These are phyloP conservation scores for Plantago coronopus DNA, from an alignment of 305 asterid genomes.

Conservation along the genomic window DNA sequence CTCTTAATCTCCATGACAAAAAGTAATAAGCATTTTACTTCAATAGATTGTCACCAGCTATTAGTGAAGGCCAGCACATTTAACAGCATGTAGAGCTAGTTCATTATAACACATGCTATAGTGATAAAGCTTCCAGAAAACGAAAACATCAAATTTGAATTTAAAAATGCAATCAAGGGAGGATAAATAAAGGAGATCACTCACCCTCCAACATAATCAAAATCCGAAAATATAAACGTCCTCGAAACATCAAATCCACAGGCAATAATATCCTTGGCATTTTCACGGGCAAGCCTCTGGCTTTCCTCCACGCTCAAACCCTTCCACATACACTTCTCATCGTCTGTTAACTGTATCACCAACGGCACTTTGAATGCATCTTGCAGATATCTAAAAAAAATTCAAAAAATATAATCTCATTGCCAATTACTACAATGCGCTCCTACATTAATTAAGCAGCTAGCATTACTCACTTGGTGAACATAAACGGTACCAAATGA, in stretches of 20 bases:
- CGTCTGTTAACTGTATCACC: slow-evolving; percentile 90
- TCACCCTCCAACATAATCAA: slow-evolving; percentile 91
- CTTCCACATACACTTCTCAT: slow-evolving; percentile 98
- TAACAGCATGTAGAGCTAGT: too few relatives aligned
- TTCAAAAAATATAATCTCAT: not conserved
- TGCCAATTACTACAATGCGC: not conserved
- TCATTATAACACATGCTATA: too few relatives aligned
- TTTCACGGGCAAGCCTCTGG: slow-evolving; percentile 91
- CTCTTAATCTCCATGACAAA: too few relatives aligned
- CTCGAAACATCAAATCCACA: slow-evolving; percentile 90
- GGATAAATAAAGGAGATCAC: slow-evolving; percentile 19
- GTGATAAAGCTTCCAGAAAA: too few relatives aligned
- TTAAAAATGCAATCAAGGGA: too few relatives aligned
- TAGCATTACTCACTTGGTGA: slow-evolving; percentile 56
- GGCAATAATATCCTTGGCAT: slow-evolving; percentile 95
- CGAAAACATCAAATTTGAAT: too few relatives aligned
- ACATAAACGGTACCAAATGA: slow-evolving; percentile 92
- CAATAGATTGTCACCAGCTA: too few relatives aligned
- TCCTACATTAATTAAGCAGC: not conserved
- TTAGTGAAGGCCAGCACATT: too few relatives aligned
- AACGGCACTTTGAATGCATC: slow-evolving; percentile 96
- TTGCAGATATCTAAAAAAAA: slow-evolving; percentile 46
- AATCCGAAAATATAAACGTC: slow-evolving; percentile 90
- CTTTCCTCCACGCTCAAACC: slow-evolving; percentile 84
- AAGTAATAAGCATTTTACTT: too few relatives aligned